Base-by-base conservation (phyloP, 2,329 filamentous ascomycete genomes). In the Paraphoma chrysanthemicola region DNA sequence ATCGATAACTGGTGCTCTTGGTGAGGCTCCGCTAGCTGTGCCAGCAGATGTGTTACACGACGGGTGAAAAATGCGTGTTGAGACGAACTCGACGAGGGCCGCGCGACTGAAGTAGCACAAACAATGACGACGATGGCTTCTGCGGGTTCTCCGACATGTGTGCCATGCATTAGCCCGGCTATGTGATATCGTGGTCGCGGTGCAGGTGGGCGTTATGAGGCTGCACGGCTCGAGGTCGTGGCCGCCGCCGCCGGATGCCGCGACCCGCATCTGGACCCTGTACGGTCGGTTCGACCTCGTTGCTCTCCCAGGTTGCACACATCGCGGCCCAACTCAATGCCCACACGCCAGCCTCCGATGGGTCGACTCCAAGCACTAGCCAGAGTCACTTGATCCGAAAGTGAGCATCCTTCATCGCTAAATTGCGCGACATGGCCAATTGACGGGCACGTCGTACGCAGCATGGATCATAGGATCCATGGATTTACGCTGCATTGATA, bases 21-120 rank as follows among this genome's bases (percentile, higher is more conserved):
- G 43, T 43, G 44, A 44, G 47, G 44, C 38, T 47, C 50, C 29
- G 39, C 28, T 31, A 23, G 46, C 47, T 41, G 23, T 18, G 36
- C 39, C 38, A 30, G 49, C 45, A 42, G 36, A 38, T 50, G 46
- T 41, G 59, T 56, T 42, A 53, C 47, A 56, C 54, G 45, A 55
- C 59, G 60, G 55, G 47, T 52, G 51, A 53, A 45, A 29, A 50
- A 48, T 17, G 18, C 17, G 18, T 18, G 28, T 18, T 28, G 42
- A 28, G 17, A 17, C 42, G 18, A 18, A 44, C n/a, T 28, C n/a
- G 10, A 44, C 7, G 10, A 28, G 28, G 23, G 7, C 11, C 18
- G 42, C 11, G 28, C 9, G 9, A 14, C 33, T 36, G 10, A 36
- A 36, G 33, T 36, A 36, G 33, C 33, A 36, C 33, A 10, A 36